Evolutionary conservation across 1,139 yeast species (phyloP), one percentile per base, ranked within the genome.

Genomic region (Sugiyamaella castrensis): DNA sequence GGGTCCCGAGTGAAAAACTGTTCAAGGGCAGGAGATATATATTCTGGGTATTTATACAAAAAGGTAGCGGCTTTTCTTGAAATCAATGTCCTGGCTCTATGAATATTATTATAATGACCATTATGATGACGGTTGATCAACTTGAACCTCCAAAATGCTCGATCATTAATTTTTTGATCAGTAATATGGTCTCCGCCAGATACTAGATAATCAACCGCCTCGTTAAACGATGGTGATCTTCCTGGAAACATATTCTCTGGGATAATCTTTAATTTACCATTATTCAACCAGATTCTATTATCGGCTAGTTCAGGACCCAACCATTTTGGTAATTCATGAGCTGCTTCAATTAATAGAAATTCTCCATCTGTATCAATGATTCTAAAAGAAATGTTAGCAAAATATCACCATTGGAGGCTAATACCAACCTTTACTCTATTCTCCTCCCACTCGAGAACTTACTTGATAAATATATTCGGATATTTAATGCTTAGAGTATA

Each of bases 321-420:
- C 75, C 79, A 75, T 1, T 66, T 69, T 0, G 80, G 80, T 1
- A 76, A 49, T 2, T 57, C 50, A 10, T 76, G 75, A 34, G 75
- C 70, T 2, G 76, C 71, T 49, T 78, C 81, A 9, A 77, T 73
- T 45, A 82, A 60, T 3, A 82, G 48, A 43, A 79, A 75, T 52
- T 83, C 88, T 2, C 80, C 79, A 44, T 78, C 84, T 0, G 76
- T 72, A 59, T 82, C 86, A 53, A 71, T 69, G 1, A 78, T 55
- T 29, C 46, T 36, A 29, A 10, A 32, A n/a, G n/a, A 19, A n/a
- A 8, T 9, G n/a, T 19, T 36, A 11, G 38, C 8, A 19, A 8
- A 32, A 19, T 19, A 19, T 19, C 24, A 19, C n/a, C n/a, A n/a
- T n/a, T n/a, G n/a, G n/a, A n/a, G n/a, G n/a, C n/a, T n/a, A 29